phyloP scores from a whole-genome alignment of 441 rosid species.

The Gossypium gossypioides region DNA sequence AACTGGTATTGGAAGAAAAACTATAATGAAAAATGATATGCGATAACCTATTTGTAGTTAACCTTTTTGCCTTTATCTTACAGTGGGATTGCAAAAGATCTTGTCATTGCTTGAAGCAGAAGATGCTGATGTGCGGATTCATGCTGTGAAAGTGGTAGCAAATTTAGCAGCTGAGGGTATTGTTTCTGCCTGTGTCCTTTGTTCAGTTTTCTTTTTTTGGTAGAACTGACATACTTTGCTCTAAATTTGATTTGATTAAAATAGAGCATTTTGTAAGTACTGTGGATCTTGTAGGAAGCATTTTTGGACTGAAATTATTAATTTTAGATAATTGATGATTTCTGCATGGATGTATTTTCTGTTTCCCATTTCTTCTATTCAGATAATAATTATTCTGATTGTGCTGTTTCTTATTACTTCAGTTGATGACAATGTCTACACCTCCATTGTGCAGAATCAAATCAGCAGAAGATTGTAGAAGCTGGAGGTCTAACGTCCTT shows the following conservation, averaged over 20 bases:
- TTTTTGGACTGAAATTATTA: not conserved
- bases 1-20: not conserved
- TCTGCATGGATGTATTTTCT: not conserved
- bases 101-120: slow-evolving; percentile 92
- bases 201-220: not conserved
- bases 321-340: not conserved
- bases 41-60: not conserved
- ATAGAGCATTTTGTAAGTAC: not conserved
- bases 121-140: slow-evolving; percentile 84
- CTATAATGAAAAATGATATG: not conserved
- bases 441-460: slow-evolving; percentile 50
- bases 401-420: not conserved
- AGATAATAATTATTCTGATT: not conserved
- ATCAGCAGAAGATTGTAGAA: slow-evolving; percentile 95
- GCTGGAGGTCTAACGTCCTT: slow-evolving; percentile 91
- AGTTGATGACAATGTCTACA: slow-evolving; percentile 3
- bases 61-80: not conserved
- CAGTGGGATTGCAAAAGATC: slow-evolving; percentile 96
- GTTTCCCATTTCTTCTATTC: not conserved
- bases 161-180: slow-evolving; percentile 99
- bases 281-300: not conserved
- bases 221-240: slow-evolving; percentile 3
- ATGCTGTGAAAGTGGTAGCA: slow-evolving; percentile 98
- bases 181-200: slow-evolving; percentile 13
- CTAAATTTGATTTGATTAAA: not conserved